These are phyloP conservation scores for Crithidia bombi DNA, from an alignment of 208 protist genomes.

Conservation along the genomic window DNA sequence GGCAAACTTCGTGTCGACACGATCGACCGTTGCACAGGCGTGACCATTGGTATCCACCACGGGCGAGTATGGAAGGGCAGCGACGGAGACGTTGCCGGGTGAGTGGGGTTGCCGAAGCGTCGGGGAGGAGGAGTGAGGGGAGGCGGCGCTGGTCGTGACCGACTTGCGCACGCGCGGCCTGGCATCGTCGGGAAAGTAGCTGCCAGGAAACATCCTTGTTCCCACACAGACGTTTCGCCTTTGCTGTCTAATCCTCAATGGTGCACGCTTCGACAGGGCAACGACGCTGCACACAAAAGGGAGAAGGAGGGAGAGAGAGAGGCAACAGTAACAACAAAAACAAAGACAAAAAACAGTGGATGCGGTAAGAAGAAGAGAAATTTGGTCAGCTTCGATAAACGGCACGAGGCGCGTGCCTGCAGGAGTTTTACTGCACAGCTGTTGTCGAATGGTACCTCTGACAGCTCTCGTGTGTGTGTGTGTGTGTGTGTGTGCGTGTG, in stretches of 20 bases:
- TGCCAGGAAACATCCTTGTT: conserved; percentile 22
- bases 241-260: too few relatives aligned
- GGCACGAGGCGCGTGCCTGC: too few relatives aligned
- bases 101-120: neutral
- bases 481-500: too few relatives aligned
- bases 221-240: too few relatives aligned
- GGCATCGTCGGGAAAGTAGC: conserved; percentile 12
- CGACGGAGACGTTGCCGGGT: neutral
- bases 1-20: conserved; percentile 26
- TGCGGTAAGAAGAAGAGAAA: neutral
- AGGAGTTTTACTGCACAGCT: too few relatives aligned
- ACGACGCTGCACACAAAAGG: neutral
- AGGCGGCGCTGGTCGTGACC: neutral
- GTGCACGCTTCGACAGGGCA: too few relatives aligned
- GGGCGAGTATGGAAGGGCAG: neutral
- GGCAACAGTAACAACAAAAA: conserved; percentile 3
- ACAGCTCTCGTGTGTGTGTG: too few relatives aligned
- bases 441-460: too few relatives aligned
- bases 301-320: conserved; percentile 4
- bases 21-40: neutral
- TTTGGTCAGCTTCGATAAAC: too few relatives aligned
- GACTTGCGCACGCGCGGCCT: neutral
- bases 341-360: neutral
- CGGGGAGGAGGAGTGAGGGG: neutral
- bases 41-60: neutral